Conservation (phyloP, 177 flowering plant species). For the Vitis hybrid region DNA sequence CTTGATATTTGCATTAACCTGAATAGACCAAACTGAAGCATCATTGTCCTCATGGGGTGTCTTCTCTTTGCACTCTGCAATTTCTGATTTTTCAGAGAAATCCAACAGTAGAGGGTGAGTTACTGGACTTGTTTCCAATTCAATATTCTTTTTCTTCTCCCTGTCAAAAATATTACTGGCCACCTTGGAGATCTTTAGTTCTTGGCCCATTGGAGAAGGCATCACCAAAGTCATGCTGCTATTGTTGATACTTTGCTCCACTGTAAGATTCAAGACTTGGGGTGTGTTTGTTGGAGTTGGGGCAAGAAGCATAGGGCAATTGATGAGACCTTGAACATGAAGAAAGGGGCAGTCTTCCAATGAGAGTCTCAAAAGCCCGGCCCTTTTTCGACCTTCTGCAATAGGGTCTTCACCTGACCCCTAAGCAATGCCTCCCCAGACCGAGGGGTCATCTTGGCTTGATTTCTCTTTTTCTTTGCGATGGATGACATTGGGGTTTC, state of each 20-base stretch:
- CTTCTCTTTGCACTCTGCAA: conserved; percentile 29
- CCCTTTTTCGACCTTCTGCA: conserved; percentile 90
- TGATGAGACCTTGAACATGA: conserved; percentile 28
- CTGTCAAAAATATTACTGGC: conserved; percentile 20
- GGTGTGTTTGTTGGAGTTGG: conserved; percentile 94
- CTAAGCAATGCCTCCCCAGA: conserved; percentile 85
- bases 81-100: conserved; percentile 68
- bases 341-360: conserved; percentile 33
- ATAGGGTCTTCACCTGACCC: conserved; percentile 74
- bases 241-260: neutral
- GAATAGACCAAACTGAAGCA: conserved; percentile 54
- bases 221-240: neutral
- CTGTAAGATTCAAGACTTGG: conserved; percentile 28
- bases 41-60: conserved; percentile 38
- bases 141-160: conserved; percentile 21
- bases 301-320: conserved; percentile 69
- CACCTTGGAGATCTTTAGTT: conserved; percentile 29
- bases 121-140: conserved; percentile 41
- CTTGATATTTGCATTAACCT: conserved; percentile 37
- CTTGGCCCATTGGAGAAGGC: conserved; percentile 18
- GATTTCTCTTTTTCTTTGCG: conserved; percentile 29
- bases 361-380: conserved; percentile 51
- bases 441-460: conserved; percentile 61
- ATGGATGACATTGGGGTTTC: conserved; percentile 56
- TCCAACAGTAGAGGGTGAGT: conserved; percentile 69